A percentile compares a stretch with the other conserved stretches of the same genome.
Evolutionary conservation across 2,329 filamentous ascomycete species (phyloP).

Genomic region (Colletotrichum sansevieriae): DNA sequence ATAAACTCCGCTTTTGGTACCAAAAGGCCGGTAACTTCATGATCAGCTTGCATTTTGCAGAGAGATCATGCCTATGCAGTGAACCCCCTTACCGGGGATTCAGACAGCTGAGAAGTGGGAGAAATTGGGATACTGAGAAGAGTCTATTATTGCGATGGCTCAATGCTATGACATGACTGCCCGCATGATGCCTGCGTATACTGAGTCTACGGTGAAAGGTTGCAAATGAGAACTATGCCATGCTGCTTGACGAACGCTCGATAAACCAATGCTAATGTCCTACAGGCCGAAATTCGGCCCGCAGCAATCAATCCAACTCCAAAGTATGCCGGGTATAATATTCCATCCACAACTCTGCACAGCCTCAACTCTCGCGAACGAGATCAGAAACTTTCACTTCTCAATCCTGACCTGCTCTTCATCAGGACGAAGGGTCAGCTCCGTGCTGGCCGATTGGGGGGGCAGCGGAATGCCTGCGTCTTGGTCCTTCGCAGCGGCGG

Average conservation of each 20-base stretch:
- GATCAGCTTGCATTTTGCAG: too few relatives aligned
- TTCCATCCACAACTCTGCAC: not conserved
- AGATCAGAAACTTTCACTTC: conserved; percentile 7
- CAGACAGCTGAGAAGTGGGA: too few relatives aligned
- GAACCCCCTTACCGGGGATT: too few relatives aligned
- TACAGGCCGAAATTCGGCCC: not conserved
- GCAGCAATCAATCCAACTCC: not conserved
- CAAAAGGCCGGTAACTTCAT: too few relatives aligned
- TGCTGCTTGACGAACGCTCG: not conserved
- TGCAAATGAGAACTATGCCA: not conserved
- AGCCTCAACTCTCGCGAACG: not conserved
- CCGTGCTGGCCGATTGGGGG: conserved; percentile 18
- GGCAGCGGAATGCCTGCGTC: not conserved
- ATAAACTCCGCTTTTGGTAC: too few relatives aligned
- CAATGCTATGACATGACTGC: not conserved
- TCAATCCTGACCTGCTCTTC: conserved; percentile 25
- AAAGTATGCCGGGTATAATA: conserved; percentile 13
- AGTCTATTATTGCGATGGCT: not conserved
- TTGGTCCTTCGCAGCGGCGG: not conserved
- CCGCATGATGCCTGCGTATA: not conserved
- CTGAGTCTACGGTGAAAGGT: not conserved
- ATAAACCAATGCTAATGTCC: not conserved
- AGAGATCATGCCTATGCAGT: too few relatives aligned
- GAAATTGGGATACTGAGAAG: not conserved
- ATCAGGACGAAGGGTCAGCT: conserved; percentile 21